A percentile compares a stretch with the other conserved stretches of the same genome.
These are phyloP conservation scores for Ascoidea rubescens DNA, from an alignment of 805 yeast species.

Conservation along the genomic window DNA sequence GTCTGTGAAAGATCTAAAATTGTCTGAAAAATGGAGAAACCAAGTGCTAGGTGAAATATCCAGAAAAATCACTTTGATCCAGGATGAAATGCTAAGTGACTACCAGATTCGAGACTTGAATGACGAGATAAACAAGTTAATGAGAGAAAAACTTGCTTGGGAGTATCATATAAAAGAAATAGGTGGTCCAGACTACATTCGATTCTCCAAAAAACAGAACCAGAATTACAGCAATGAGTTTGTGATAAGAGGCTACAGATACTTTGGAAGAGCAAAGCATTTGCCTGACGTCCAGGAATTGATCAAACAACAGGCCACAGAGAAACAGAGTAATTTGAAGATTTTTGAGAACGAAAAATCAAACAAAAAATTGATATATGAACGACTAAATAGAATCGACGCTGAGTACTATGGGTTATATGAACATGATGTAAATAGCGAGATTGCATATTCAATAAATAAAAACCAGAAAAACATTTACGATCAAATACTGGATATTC, in stretches of 20 bases:
- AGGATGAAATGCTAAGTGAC: constrained; percentile 46
- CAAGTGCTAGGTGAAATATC: constrained; percentile 53
- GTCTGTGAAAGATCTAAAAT: constrained; percentile 37
- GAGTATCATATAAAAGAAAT: constrained; percentile 55
- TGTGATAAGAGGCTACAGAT: constrained; percentile 41
- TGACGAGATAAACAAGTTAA: constrained; percentile 53
- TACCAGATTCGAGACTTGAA: constrained; percentile 57
- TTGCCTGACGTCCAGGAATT: constrained; percentile 54
- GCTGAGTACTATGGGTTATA: constrained; percentile 29
- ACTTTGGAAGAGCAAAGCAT: constrained; percentile 76
- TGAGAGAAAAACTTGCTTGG: constrained; percentile 64
- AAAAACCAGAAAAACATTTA: too few relatives aligned
- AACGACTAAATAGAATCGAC: constrained; percentile 17
- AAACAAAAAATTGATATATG: constrained; percentile 14
- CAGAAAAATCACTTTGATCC: constrained; percentile 42
- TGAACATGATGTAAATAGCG: not conserved
- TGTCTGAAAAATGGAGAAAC: constrained; percentile 59
- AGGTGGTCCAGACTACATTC: constrained; percentile 60
- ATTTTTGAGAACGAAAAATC: constrained; percentile 10
- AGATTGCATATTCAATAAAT: not conserved
- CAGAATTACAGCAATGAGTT: constrained; percentile 14
- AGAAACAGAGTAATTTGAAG: constrained; percentile 13
- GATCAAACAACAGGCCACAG: constrained; percentile 18
- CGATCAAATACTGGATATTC: not conserved
- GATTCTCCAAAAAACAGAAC: constrained; percentile 9